phyloP scores from a whole-genome alignment of 148 eudicot species.

The Rheum nobile region DNA sequence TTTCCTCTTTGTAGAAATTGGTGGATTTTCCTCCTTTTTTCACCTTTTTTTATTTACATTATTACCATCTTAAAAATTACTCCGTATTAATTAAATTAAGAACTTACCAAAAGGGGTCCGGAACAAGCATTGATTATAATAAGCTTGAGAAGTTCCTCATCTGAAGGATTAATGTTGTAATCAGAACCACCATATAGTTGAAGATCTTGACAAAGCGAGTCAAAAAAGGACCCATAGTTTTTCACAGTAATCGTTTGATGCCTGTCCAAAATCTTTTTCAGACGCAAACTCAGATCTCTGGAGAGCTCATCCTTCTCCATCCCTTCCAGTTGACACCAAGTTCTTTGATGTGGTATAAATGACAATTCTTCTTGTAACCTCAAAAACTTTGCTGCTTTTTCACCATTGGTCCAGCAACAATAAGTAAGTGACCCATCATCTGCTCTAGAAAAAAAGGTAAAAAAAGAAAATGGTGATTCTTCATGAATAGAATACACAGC shows the following conservation, averaged over 20 bases:
- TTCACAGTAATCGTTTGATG: constrained; percentile 48
- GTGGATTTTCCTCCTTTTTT: neutral
- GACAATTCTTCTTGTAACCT: constrained; percentile 33
- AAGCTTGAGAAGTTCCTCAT: constrained; percentile 42
- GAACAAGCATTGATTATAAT: constrained; percentile 49
- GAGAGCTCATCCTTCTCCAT: constrained; percentile 10
- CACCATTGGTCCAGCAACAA: constrained; percentile 76
- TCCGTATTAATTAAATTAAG: neutral
- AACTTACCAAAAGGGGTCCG: constrained; percentile 52
- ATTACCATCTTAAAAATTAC: neutral
- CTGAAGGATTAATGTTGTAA: constrained; percentile 24
- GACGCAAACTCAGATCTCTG: constrained; percentile 14
- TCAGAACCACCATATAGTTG: constrained; percentile 34
- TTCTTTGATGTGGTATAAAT: constrained; percentile 13
- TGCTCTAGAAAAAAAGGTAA: constrained; percentile 10
- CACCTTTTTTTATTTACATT: neutral
- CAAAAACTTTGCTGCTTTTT: constrained; percentile 48
- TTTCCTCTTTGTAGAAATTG: neutral
- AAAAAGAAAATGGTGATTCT: neutral
- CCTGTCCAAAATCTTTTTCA: constrained; percentile 38
- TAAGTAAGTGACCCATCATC: constrained; percentile 76
- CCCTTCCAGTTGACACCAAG: constrained; percentile 16
- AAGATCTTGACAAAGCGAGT: constrained; percentile 49
- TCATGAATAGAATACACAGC: neutral
- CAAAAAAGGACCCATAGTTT: constrained; percentile 51